Conservation (phyloP, 345 rosid species). For the Turnera subulata region DNA sequence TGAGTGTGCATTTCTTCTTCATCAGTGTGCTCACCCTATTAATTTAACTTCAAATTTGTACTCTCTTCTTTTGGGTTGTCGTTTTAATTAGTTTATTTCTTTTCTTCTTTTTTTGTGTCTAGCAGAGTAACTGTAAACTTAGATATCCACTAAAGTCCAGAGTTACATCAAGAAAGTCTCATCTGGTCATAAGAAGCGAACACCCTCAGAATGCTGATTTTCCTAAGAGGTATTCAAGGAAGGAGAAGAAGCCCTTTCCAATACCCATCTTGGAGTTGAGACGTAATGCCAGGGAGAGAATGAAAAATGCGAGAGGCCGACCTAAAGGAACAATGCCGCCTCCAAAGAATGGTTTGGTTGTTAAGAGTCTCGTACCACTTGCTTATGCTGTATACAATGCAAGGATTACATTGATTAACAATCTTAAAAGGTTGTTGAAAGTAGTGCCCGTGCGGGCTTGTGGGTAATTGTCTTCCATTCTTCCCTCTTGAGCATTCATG, state of each 20-base stretch:
- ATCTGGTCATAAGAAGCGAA: slow-evolving; percentile 43
- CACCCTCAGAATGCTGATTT: slow-evolving; percentile 85
- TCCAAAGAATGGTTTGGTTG: slow-evolving; percentile 73
- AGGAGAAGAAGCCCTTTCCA: slow-evolving; percentile 91
- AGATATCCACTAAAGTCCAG: slow-evolving; percentile 26
- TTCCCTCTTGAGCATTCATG: not conserved
- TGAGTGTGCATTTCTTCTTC: no score
- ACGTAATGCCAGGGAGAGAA: slow-evolving; percentile 88
- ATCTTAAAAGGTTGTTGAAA: slow-evolving; percentile 70
- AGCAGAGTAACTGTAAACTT: slow-evolving; percentile 36
- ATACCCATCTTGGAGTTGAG: slow-evolving; percentile 76
- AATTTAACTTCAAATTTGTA: not conserved
- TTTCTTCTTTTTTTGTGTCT: slow-evolving; percentile 19
- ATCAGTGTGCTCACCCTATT: no score
- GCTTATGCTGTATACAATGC: slow-evolving; percentile 72
- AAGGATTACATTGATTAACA: slow-evolving; percentile 67
- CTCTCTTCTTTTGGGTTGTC: not conserved
- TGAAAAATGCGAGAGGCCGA: slow-evolving; percentile 59
- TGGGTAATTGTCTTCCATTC: slow-evolving; percentile 44
- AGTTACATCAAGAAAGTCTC: slow-evolving; percentile 28
- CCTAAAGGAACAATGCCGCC: slow-evolving; percentile 61
- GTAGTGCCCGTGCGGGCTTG: slow-evolving; percentile 89
- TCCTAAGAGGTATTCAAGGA: slow-evolving; percentile 59
- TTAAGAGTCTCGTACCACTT: slow-evolving; percentile 60
- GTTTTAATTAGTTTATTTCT: not conserved